These are phyloP conservation scores for Porcisia hertigi DNA, from an alignment of 208 protist genomes.

Conservation along the genomic window DNA sequence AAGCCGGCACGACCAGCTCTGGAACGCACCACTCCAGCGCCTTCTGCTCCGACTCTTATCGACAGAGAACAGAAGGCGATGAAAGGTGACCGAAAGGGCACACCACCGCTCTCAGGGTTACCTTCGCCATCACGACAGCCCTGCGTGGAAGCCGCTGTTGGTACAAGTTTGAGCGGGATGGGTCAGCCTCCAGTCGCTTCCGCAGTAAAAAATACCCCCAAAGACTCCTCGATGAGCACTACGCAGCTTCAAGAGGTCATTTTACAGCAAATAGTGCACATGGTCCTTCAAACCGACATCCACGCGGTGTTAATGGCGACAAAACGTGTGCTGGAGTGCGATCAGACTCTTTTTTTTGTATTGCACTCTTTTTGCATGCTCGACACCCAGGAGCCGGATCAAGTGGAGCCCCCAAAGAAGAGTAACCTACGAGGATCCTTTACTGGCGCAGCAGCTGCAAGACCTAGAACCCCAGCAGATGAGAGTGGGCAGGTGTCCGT, in stretches of 20 bases:
- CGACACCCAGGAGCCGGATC: conserved; percentile 5
- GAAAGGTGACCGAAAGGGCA: not conserved
- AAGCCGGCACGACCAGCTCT: not conserved
- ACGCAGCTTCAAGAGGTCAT: conserved; percentile 28
- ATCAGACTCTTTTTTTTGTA: conserved; percentile 31
- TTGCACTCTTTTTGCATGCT: conserved; percentile 33
- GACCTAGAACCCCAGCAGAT: not conserved
- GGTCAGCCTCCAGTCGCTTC: not conserved
- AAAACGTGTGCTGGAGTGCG: conserved; percentile 29
- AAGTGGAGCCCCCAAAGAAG: not conserved
- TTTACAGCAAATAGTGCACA: conserved; percentile 27
- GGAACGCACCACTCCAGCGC: not conserved
- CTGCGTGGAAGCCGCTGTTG: too few species aligned
- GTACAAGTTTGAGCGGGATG: not conserved
- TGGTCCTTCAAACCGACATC: conserved; percentile 33
- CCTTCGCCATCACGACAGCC: not conserved
- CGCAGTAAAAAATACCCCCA: not conserved
- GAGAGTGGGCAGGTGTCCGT: not conserved
- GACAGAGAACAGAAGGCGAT: not conserved
- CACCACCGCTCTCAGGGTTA: not conserved
- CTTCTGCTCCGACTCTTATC: not conserved
- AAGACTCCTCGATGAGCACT: not conserved
- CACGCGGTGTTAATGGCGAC: conserved; percentile 24
- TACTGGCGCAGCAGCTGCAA: not conserved
- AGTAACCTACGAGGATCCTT: not conserved